These are phyloP conservation scores for carrot (Daucus carota) DNA, from an alignment of 129 eudicot genomes.

Conservation along the genomic window DNA sequence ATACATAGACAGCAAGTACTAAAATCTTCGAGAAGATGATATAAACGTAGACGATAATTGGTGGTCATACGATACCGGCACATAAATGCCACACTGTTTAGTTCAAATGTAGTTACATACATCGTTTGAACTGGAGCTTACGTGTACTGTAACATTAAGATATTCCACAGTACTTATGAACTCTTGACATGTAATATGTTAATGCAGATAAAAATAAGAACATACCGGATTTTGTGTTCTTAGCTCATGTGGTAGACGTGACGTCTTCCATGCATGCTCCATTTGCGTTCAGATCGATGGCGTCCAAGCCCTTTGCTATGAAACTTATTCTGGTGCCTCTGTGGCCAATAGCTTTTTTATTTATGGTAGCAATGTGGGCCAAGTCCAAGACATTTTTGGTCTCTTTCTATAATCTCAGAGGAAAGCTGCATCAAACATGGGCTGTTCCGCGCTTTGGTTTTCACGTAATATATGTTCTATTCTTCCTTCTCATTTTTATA, in stretches of 20 bases:
- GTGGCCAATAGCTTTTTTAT: constrained; percentile 32
- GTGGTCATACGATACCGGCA: background rate
- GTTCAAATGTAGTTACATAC: background rate
- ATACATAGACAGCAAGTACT: too few species aligned
- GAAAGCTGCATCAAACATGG: constrained; percentile 81
- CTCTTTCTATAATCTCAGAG: constrained; percentile 61
- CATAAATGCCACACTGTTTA: background rate
- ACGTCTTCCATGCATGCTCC: constrained; percentile 65
- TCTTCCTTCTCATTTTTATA: background rate
- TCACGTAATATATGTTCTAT: constrained; percentile 32
- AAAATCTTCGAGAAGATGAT: too few species aligned
- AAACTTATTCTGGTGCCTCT: constrained; percentile 34
- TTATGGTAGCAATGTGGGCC: constrained; percentile 80
- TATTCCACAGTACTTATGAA: background rate
- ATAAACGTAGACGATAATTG: too few species aligned
- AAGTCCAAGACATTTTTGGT: constrained; percentile 60
- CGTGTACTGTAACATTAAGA: background rate
- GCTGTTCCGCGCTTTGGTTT: constrained; percentile 83
- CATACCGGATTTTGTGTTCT: constrained; percentile 76
- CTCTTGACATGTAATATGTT: background rate
- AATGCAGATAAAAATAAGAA: constrained; percentile 42
- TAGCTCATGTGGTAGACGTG: constrained; percentile 83
- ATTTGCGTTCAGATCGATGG: constrained; percentile 41
- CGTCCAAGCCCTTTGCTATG: constrained; percentile 41
- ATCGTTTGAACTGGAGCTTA: background rate